Conservation (phyloP, 768 basidiomycete species). For the Termitomyces sp. region DNA sequence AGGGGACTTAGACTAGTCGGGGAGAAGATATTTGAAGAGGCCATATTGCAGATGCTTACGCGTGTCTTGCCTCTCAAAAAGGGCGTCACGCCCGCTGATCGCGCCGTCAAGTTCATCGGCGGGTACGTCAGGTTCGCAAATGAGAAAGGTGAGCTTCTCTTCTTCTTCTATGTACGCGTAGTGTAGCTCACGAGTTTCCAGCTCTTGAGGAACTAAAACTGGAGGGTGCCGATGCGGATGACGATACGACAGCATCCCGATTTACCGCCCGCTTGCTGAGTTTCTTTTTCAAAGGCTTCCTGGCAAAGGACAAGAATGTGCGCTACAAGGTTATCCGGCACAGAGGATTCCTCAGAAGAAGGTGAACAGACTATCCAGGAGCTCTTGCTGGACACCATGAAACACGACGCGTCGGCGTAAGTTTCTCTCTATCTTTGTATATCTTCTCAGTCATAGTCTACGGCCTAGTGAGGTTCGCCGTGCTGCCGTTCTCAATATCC, state of each 20-base stretch:
- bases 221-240: conserved; percentile 37
- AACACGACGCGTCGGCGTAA: conserved; percentile 72
- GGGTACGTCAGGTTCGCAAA: conserved; percentile 72
- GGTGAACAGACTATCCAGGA: conserved; percentile 49
- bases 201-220: conserved; percentile 33
- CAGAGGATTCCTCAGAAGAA: conserved; percentile 53
- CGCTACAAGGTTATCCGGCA: conserved; percentile 74
- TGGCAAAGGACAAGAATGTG: conserved; percentile 82
- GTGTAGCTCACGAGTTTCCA: conserved; percentile 10
- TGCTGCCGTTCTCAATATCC: conserved; percentile 67
- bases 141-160: conserved; percentile 55
- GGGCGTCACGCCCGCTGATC: conserved; percentile 68
- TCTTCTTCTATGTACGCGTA: neutral
- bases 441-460: neutral
- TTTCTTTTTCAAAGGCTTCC: conserved; percentile 71
- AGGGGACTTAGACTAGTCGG: conserved; percentile 52
- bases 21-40: conserved; percentile 69
- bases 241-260: conserved; percentile 60
- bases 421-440: conserved; percentile 19
- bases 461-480: conserved; percentile 77
- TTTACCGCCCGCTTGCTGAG: conserved; percentile 60
- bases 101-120: conserved; percentile 76
- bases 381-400: conserved; percentile 60
- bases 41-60: conserved; percentile 53
- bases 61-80: conserved; percentile 73